Evolutionary conservation across 768 basidiomycete genomes (phyloP).

Genomic region (Lactifluus piperatus): DNA sequence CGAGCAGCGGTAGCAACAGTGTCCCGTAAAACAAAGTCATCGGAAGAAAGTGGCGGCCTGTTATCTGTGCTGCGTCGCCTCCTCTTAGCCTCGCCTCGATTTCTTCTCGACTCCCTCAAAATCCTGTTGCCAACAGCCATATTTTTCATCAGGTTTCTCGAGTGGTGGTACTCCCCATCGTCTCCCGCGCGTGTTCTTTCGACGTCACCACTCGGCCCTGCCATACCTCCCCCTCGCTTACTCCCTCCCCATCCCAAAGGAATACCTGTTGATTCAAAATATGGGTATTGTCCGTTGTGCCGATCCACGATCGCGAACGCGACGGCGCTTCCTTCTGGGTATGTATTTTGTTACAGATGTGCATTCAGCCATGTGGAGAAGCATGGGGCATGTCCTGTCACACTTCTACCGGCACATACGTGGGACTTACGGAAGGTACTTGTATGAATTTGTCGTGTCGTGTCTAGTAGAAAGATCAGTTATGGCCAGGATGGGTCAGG

Average conservation of each 20-base stretch:
- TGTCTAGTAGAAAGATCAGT: background rate
- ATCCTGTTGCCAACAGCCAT: slow-evolving; percentile 80
- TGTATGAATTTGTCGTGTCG: slow-evolving; percentile 33
- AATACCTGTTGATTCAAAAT: slow-evolving; percentile 54
- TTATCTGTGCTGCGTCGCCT: slow-evolving; percentile 38
- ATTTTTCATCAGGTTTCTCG: slow-evolving; percentile 92
- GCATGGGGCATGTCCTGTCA: slow-evolving; percentile 78
- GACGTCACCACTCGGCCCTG: slow-evolving; percentile 51
- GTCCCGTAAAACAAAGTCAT: slow-evolving; percentile 15
- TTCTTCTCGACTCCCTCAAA: slow-evolving; percentile 69
- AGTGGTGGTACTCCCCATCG: slow-evolving; percentile 98
- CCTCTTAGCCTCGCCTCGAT: slow-evolving; percentile 45
- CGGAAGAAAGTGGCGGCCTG: slow-evolving; percentile 30
- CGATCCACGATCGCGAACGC: slow-evolving; percentile 67
- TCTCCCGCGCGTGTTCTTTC: slow-evolving; percentile 76
- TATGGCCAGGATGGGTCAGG: background rate
- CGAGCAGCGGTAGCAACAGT: slow-evolving; percentile 23
- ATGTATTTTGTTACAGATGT: slow-evolving; percentile 93
- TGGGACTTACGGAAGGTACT: slow-evolving; percentile 87
- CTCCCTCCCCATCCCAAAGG: slow-evolving; percentile 68
- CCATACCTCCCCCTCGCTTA: slow-evolving; percentile 69
- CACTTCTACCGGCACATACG: slow-evolving; percentile 60
- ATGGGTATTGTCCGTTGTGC: slow-evolving; percentile 86
- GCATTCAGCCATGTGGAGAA: slow-evolving; percentile 76
- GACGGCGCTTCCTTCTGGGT: slow-evolving; percentile 84